Conservation (phyloP, 345 rosid species). For the Atalantia buxifolia region DNA sequence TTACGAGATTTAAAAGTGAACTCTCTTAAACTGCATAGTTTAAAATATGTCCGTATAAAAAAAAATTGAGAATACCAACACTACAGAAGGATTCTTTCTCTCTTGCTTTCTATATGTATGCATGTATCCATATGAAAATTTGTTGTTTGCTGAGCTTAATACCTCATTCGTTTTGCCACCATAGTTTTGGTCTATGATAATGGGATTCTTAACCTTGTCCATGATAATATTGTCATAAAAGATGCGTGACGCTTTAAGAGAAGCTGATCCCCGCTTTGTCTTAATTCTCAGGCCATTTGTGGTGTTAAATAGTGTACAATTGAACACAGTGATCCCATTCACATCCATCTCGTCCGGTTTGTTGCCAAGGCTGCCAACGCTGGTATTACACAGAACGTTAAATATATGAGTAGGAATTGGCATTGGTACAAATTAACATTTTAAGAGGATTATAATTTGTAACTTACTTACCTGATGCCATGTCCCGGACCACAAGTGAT, state of each 20-base stretch:
- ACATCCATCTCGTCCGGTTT: constrained; percentile 30
- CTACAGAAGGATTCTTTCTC: too few relatives aligned
- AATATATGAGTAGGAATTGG: too few relatives aligned
- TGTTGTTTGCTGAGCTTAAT: neutral
- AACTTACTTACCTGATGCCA: constrained; percentile 34
- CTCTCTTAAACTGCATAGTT: too few relatives aligned
- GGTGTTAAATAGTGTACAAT: constrained; percentile 31
- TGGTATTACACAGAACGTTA: neutral
- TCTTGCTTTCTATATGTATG: too few relatives aligned
- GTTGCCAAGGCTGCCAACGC: constrained; percentile 48
- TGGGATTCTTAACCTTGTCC: constrained; percentile 32
- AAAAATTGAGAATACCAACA: too few relatives aligned
- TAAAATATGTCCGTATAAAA: too few relatives aligned
- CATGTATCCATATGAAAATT: too few relatives aligned
- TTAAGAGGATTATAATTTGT: too few relatives aligned
- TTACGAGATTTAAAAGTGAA: too few relatives aligned
- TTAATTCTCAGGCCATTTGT: constrained; percentile 42
- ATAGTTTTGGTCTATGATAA: constrained; percentile 40
- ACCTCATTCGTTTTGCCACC: constrained; percentile 1
- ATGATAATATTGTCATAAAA: constrained; percentile 32
- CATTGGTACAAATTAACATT: too few relatives aligned
- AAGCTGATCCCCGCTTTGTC: constrained; percentile 15
- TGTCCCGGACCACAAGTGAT: constrained; percentile 51
- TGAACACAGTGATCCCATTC: constrained; percentile 24
- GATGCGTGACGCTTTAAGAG: constrained; percentile 27